A percentile compares a stretch with the other conserved stretches of the same genome.
Evolutionary conservation across 441 rosid species (phyloP).

Genomic region (Gossypium lobatum): DNA sequence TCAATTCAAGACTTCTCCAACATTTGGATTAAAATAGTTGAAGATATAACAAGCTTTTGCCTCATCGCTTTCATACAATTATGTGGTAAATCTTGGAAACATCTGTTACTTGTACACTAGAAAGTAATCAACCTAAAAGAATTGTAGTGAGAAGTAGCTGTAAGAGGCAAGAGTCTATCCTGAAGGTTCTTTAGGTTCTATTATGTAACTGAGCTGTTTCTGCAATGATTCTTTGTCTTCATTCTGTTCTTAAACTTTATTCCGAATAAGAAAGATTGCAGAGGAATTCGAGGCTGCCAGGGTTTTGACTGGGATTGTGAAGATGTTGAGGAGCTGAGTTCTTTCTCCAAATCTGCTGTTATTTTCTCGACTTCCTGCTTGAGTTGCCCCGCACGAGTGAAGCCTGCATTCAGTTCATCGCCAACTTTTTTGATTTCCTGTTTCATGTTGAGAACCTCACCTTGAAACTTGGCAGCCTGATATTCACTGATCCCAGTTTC

Average conservation of each 20-base stretch:
- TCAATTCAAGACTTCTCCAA: too few species aligned
- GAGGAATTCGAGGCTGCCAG: conserved; percentile 48
- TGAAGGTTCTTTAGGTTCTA: conserved; percentile 10
- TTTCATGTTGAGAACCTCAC: conserved; percentile 87
- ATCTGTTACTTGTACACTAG: background rate
- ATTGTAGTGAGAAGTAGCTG: background rate
- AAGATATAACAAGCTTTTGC: too few species aligned
- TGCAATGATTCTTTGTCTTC: conserved; percentile 33
- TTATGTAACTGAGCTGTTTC: conserved; percentile 32
- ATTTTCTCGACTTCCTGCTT: conserved; percentile 47
- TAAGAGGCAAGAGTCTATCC: background rate
- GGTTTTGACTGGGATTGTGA: conserved; percentile 20
- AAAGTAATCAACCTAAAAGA: background rate
- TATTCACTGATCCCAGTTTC: conserved; percentile 42
- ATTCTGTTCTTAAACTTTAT: conserved; percentile 58
- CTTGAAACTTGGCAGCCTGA: conserved; percentile 82
- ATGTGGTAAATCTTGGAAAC: background rate
- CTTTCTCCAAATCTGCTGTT: conserved; percentile 42
- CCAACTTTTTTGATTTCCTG: conserved; percentile 74
- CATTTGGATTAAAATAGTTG: too few species aligned
- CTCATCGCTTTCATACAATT: too few species aligned
- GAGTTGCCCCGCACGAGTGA: conserved; percentile 38
- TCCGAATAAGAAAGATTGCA: conserved; percentile 79
- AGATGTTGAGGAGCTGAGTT: conserved; percentile 40
- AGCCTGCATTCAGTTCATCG: conserved; percentile 42